Percentiles rank a stretch among this genome's conserved stretches.
phyloP scores from a whole-genome alignment of 495 filamentous ascomycete genomes.

The Bombardia bombarda region DNA sequence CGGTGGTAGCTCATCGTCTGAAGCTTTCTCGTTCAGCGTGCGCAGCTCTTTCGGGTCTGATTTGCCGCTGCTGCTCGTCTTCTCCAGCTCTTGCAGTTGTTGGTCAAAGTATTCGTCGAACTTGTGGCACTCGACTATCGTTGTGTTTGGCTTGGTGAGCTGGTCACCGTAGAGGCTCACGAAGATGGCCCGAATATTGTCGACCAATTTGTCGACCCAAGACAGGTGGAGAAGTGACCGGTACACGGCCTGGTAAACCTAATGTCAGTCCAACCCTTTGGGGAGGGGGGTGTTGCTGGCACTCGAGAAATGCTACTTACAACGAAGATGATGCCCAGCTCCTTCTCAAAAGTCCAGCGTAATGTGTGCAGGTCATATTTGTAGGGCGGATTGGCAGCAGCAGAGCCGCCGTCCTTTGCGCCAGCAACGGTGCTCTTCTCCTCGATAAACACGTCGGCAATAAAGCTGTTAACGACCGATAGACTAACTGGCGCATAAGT shows the following conservation, averaged over 20 bases:
- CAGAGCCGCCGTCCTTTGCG: conserved; percentile 48
- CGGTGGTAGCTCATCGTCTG: conserved; percentile 33
- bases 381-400: conserved; percentile 59
- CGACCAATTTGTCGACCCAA: conserved; percentile 94
- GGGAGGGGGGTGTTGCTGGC: conserved; percentile 1
- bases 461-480: conserved; percentile 85
- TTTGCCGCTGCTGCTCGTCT: conserved; percentile 22
- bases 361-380: conserved; percentile 91
- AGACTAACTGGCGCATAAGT: conserved; percentile 72
- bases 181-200: conserved; percentile 88
- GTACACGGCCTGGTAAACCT: conserved; percentile 80
- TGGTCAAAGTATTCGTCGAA: conserved; percentile 95
- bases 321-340: conserved; percentile 90
- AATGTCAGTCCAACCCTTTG: conserved; percentile 7
- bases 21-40: conserved; percentile 35
- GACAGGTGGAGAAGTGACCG: conserved; percentile 88
- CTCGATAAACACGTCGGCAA: conserved; percentile 95
- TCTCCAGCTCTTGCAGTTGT: conserved; percentile 78
- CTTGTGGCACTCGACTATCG: conserved; percentile 60
- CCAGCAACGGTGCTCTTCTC: conserved; percentile 60
- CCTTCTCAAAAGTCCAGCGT: conserved; percentile 88
- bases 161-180: conserved; percentile 81
- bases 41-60: conserved; percentile 19
- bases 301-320: conserved; percentile 47
- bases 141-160: conserved; percentile 70